Evolutionary conservation across 768 basidiomycete species (phyloP).

Genomic region (Naganishia vaughanmartiniae): DNA sequence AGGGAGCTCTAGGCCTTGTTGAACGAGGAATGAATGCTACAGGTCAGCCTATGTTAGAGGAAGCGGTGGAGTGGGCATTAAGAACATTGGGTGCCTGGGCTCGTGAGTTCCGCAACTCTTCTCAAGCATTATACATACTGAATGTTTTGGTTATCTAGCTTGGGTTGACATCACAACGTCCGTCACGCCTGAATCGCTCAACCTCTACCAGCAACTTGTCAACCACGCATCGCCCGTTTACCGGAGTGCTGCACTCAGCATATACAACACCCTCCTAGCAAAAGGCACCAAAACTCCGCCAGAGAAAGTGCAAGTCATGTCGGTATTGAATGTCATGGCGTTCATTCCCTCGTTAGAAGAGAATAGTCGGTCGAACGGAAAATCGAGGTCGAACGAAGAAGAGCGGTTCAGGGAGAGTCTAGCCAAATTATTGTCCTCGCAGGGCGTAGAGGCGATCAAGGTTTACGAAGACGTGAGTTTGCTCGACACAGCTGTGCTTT

Average conservation of each 20-base stretch:
- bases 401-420: slow-evolving; percentile 78
- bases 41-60: slow-evolving; percentile 59
- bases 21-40: slow-evolving; percentile 57
- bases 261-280: slow-evolving; percentile 75
- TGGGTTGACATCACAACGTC: slow-evolving; percentile 98
- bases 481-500: background rate
- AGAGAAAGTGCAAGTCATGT: slow-evolving; percentile 84
- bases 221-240: slow-evolving; percentile 70
- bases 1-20: slow-evolving; percentile 76
- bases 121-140: background rate
- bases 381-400: slow-evolving; percentile 77
- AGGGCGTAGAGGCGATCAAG: slow-evolving; percentile 79
- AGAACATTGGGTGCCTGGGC: slow-evolving; percentile 89
- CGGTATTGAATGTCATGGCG: slow-evolving; percentile 78
- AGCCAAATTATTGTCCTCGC: slow-evolving; percentile 74
- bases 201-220: slow-evolving; percentile 77
- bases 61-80: slow-evolving; percentile 88
- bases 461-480: slow-evolving; percentile 70
- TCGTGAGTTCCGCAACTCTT: slow-evolving; percentile 60
- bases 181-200: slow-evolving; percentile 82
- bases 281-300: slow-evolving; percentile 89
- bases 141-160: slow-evolving; percentile 57
- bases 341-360: slow-evolving; percentile 77
- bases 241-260: slow-evolving; percentile 76
- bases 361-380: slow-evolving; percentile 67